Evolutionary conservation across 1,284 basidiomycete species (phyloP), one percentile per base, ranked within the genome.

Genomic region (Veloboletus limbatus): DNA sequence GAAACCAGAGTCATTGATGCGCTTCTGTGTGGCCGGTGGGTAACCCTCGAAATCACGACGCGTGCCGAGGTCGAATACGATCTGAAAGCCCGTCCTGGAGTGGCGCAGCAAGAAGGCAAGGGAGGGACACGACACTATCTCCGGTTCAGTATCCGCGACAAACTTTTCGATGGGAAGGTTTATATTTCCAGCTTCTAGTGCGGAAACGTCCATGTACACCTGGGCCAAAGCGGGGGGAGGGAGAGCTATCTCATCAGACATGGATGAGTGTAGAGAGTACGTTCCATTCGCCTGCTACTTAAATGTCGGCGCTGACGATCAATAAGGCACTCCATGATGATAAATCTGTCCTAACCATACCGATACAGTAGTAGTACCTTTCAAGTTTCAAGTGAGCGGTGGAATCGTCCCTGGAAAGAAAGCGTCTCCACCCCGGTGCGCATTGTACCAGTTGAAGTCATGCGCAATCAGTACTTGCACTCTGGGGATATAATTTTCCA

Each of bases 1-100:
- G 21, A 70, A 55, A 9, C 62, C 59, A 34, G 66, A 67, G 6
- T 24, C 22, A 11, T 54, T 48, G 27, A 71, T 34, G 10, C 54
- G 57, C 54, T 60, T 35, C 40, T 63, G 56, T 16, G 59, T 47
- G 0, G 49, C 55, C 0, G 72, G 73, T 0, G 76, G 70, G 34
- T 69, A 69, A 7, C 59, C 68, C n/a, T 73, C 59, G 57, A 68
- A 62, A 56, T 81, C 74, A 30, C 69, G 69, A 22, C 75, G 70
- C 17, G 75, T 68, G 14, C 79, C 78, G 13, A 81, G 69, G 53
- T 81, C 79, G 48, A 82, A 79, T 11, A 81, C 57, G 44, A 80
- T 55, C 31, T 65, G 69, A 26, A 67, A 58, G 8, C 60, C 58
- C 17, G 62, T 69, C 14, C 52, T 52, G 13, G 75, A 73, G 51